Base-by-base conservation (phyloP, 2,329 filamentous ascomycete genomes). In the Thelonectria rubi region DNA sequence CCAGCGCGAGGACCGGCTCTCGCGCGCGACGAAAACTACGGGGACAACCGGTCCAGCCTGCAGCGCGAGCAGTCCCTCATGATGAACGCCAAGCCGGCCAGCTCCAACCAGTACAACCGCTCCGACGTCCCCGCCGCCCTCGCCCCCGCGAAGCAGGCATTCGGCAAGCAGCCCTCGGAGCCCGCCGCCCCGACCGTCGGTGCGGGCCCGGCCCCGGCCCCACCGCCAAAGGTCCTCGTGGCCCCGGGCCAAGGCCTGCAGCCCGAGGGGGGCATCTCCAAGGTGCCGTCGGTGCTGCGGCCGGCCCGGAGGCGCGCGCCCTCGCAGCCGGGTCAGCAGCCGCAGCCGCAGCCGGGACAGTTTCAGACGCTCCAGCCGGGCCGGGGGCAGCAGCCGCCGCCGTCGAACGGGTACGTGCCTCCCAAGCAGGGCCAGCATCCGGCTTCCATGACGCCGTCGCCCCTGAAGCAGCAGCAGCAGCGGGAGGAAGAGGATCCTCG, bases 61-160 rank as follows among this genome's bases (percentile, higher is more conserved):
- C 69, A 73, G 14, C 72, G 70, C 5, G 69, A 72, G 2, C 67
- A 55, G 1, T 70, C 69, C 0, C 52, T 75, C 15, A 68, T 71
- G 60, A 62, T 67, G 45, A 69, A 68, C 8, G 11, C 55, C 10
- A 71, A 67, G 17, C 59, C 68, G 9, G 57, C 60, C 39, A 50
- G 37, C 5, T 64, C 67, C 5, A 56, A 66, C 14, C 59, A 67
- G 32, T 61, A 74, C 5, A 58, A 65, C 2, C 64, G 60, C 5
- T 50, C 62, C 14, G 60, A 63, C n/a, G 64, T 68, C 12, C 71
- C 72, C 15, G 57, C 62, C 43, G 63, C 65, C 1, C 63, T 74
- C 1, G 66, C 68, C n/a, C 72, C 68, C 0, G 68, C 65, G 1
- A 70, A 69, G n/a, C 60, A 54, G 10, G 59, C 68, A 6, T 34